Percentiles rank a stretch among this genome's conserved stretches.
Conservation (phyloP, 441 rosid genomes). For the Adansonia grandidieri region DNA sequence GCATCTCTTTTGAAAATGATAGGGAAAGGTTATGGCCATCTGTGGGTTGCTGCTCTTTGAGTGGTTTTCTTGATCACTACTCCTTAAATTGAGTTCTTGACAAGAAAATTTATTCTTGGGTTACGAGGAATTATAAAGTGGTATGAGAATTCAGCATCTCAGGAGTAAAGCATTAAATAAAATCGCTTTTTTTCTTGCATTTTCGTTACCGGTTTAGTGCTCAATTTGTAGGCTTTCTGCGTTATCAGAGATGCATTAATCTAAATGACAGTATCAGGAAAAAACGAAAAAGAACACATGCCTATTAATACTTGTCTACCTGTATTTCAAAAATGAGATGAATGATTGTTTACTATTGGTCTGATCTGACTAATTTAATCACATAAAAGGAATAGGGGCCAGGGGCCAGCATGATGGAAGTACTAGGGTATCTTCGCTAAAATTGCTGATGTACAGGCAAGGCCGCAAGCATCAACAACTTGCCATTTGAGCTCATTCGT, state of each 20-base stretch:
- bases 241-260: background rate
- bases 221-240: constrained; percentile 2
- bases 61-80: background rate
- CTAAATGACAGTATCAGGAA: background rate
- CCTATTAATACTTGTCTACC: constrained; percentile 1
- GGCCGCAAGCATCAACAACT: constrained; percentile 17
- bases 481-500: background rate
- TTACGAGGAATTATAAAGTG: background rate
- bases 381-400: background rate
- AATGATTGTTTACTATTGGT: background rate
- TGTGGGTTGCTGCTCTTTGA: background rate
- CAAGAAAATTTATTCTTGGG: background rate
- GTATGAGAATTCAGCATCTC: background rate
- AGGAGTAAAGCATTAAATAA: no score
- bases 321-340: constrained; percentile 8
- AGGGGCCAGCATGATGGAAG: background rate
- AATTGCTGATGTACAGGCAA: constrained; percentile 32
- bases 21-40: background rate
- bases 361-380: constrained; percentile 3
- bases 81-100: background rate
- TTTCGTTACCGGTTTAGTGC: background rate
- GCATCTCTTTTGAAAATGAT: no score
- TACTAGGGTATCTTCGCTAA: constrained; percentile 23
- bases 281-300: background rate
- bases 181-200: no score